Conservation (phyloP, 208 protist genomes). For the Naegleria fowleri region DNA sequence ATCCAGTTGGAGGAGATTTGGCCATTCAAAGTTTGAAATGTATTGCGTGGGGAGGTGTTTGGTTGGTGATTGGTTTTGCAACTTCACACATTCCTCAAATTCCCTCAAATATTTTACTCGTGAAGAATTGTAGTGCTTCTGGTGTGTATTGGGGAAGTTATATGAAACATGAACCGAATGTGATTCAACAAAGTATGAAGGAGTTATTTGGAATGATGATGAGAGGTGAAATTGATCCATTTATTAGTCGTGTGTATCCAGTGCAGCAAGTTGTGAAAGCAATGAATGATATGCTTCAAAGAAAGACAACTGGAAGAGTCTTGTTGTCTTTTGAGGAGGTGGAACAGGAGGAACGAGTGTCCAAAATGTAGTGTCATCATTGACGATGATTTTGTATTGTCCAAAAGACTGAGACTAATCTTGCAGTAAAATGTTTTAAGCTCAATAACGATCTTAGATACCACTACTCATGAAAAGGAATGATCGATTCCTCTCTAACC, state of each 20-base stretch:
- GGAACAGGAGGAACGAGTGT: not conserved
- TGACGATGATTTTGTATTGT: too few species aligned
- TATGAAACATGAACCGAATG: not conserved
- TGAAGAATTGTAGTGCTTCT: conserved; percentile 15
- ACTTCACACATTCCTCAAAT: conserved; percentile 26
- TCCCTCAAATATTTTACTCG: conserved; percentile 32
- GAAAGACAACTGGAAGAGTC: not conserved
- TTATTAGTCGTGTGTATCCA: not conserved
- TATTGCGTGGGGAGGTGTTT: conserved; percentile 28
- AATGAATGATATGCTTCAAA: not conserved
- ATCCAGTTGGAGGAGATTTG: conserved; percentile 36
- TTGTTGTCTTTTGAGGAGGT: not conserved
- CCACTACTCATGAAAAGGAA: too few species aligned
- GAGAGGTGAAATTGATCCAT: not conserved
- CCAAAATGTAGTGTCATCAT: too few species aligned
- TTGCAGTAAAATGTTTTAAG: too few species aligned
- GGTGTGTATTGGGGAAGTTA: not conserved
- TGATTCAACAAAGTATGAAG: not conserved
- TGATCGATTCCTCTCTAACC: too few species aligned
- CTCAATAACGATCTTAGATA: too few species aligned
- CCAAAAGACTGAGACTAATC: too few species aligned
- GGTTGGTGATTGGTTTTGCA: conserved; percentile 36
- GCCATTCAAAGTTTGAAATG: conserved; percentile 27
- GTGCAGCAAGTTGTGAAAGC: not conserved
- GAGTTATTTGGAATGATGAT: not conserved